These are phyloP conservation scores for Ehretia macrophylla DNA, from an alignment of 257 asterid species.

Conservation along the genomic window DNA sequence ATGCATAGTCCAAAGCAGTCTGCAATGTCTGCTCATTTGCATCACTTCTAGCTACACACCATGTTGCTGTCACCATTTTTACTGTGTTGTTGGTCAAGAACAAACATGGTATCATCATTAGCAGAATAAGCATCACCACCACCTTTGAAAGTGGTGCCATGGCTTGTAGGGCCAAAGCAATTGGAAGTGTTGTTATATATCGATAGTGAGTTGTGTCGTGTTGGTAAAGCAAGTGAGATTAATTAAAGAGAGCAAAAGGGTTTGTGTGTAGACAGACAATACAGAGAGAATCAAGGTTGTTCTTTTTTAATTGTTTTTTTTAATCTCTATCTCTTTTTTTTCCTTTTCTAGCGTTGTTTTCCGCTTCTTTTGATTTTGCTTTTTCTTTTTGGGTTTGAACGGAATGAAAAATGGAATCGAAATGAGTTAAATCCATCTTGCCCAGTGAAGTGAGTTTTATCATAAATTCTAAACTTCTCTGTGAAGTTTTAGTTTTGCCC, in stretches of 20 bases:
- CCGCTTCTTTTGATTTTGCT: constrained; percentile 16
- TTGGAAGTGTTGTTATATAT: constrained; percentile 1
- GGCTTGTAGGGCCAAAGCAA: constrained; percentile 12
- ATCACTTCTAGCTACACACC: constrained; percentile 90
- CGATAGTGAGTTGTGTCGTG: constrained; percentile 1
- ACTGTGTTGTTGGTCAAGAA: constrained; percentile 14
- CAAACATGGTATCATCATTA: constrained; percentile 3
- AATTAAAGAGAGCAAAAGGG: constrained; percentile 2
- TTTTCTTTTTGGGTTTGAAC: constrained; percentile 18
- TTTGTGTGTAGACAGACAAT: neutral
- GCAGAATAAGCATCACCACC: constrained; percentile 14
- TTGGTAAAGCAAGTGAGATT: neutral
- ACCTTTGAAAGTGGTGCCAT: constrained; percentile 21
- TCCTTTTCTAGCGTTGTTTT: constrained; percentile 1
- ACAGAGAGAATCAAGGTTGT: constrained; percentile 19
- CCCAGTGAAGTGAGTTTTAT: too few relatives aligned
- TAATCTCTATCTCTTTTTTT: constrained; percentile 5
- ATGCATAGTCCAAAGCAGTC: constrained; percentile 69
- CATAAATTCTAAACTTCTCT: too few relatives aligned
- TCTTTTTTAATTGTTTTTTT: too few relatives aligned
- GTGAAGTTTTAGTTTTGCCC: too few relatives aligned
- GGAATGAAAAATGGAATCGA: neutral
- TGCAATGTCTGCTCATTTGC: constrained; percentile 61
- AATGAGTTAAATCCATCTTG: too few relatives aligned
- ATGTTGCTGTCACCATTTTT: constrained; percentile 29